These are phyloP conservation scores for Drechslerella dactyloides DNA, from an alignment of 2,329 filamentous ascomycete species.

Conservation along the genomic window DNA sequence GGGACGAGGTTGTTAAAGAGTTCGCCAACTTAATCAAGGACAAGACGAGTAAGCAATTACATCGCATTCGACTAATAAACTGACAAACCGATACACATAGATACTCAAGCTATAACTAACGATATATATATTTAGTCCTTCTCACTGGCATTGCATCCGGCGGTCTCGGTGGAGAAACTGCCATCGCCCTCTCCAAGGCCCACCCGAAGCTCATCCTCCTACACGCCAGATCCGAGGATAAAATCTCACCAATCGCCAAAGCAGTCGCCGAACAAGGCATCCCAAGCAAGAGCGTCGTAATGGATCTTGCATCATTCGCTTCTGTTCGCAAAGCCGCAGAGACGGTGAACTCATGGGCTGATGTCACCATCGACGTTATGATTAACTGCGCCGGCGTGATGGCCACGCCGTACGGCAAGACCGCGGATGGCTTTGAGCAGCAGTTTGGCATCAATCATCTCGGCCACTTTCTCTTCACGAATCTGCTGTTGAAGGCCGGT, in stretches of 20 bases:
- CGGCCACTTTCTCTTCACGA: slow-evolving; percentile 56
- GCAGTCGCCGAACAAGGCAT: slow-evolving; percentile 13
- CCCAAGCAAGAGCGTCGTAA: slow-evolving; percentile 15
- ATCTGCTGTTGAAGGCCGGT: slow-evolving; percentile 56
- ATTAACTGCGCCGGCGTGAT: slow-evolving; percentile 58
- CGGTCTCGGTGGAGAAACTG: slow-evolving; percentile 17
- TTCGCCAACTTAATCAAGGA: slow-evolving; percentile 18
- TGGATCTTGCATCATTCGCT: slow-evolving; percentile 24
- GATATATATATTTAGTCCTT: slow-evolving; percentile 6
- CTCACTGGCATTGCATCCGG: slow-evolving; percentile 16
- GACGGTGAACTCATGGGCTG: slow-evolving; percentile 7
- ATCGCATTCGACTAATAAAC: too few species aligned
- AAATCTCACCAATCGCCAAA: slow-evolving; percentile 24
- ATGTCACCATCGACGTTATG: slow-evolving; percentile 52
- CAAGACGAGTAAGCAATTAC: slow-evolving; percentile 12
- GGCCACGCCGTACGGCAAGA: slow-evolving; percentile 53
- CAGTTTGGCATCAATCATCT: slow-evolving; percentile 56
- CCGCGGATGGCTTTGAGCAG: slow-evolving; percentile 32
- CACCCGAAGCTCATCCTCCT: slow-evolving; percentile 28
- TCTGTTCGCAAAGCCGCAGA: slow-evolving; percentile 31
- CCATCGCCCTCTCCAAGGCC: slow-evolving; percentile 23
- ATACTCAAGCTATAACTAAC: neutral
- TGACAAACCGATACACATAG: neutral
- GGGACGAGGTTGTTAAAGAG: slow-evolving; percentile 16
- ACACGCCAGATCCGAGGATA: slow-evolving; percentile 30